Evolutionary conservation across 306 rosid genomes (phyloP), one percentile per base, ranked within the genome.

Genomic region (Prunus mume): DNA sequence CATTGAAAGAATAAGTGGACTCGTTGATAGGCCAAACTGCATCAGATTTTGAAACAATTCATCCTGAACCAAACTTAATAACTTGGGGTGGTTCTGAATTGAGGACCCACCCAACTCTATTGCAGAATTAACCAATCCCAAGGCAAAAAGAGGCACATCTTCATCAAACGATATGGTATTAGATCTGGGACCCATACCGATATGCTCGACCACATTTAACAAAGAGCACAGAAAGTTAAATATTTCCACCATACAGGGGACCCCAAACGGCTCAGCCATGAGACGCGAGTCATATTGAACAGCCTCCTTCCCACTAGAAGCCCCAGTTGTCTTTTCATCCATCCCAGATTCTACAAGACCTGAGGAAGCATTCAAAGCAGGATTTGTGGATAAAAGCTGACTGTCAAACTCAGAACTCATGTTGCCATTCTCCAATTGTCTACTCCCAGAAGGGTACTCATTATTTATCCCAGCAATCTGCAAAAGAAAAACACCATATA

Each of bases 241-340:
- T 82, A 91, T 91, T 85, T 96, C 98, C 84, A 92, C 91, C 99
- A 96, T 96, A 89, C 98, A 91, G 51, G 99, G 96, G 63, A 92
- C 90, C 73, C 99, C 99, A 65, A 86, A 96, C n/a, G 97, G 98
- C 77, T 89, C 96, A 65, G 89, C 83, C 96, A 91, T 92, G 66
- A 86, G 90, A 83, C 86, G 96, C 73, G 72, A 62, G 66, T 89
- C 93, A 87, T 84, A 86, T 32, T 87, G 84, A 68, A 67, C 90
- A 63, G 86, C 62, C 50, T 89, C 95, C 86, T 84, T 90, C 79
- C 86, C 86, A 25, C 75, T 81, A 69, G 86, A 81, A 77, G 85
- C 74, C 74, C 83, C 85, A 9, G 83, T 76, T 50, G 84, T 63
- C 81, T 83, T 90, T 83, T 91, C 97, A 28, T 86, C 88, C 81